Evolutionary conservation across 768 basidiomycete species (phyloP), one percentile per base, ranked within the genome.

Genomic region (Trichaptum fuscoviolaceum): DNA sequence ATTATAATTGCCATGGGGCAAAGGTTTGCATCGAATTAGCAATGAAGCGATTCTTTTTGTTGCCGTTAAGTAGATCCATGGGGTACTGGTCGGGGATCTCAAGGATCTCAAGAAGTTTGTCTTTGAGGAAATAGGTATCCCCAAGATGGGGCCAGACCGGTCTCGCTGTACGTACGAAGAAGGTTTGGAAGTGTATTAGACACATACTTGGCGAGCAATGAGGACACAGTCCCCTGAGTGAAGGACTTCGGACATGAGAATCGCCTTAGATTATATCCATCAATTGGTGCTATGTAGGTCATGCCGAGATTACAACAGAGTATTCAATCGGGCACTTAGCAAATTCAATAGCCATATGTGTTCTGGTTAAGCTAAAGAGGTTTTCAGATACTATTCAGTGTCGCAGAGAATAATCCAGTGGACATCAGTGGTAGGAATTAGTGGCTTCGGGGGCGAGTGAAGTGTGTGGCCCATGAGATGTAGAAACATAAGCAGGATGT

Each of bases 401-500:
- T 58, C 57, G 20, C 7, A 58, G 9, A 58, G 57, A 58, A 58
- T 2, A 58, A 6, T 52, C 42, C 10, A 5, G 42, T 52, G 20
- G 42, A 52, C 20, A 2, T 15, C 15, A 15, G 42, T 12, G 42
- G 42, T 52, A 52, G 42, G 15, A 15, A 15, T 52, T 5, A 12
- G 20, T 52, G 42, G 42, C 42, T 20, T 15, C 3, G 42, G 42
- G 20, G 15, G 15, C 42, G 20, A 52, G 42, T 52, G 42, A 52
- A 30, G 30, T 30, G 42, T 52, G 42, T 12, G 42, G 12, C 12
- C 12, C 42, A 52, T 52, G 42, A 52, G 42, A 23, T 42, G 30
- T 1, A 57, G 62, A 63, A 67, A 67, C 66, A 24, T 63, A 63
- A 67, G 63, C 66, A 62, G 27, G 26, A 65, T 35, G 57, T 25